phyloP scores from a whole-genome alignment of 148 eudicot genomes.

The Polygonum maritimum region DNA sequence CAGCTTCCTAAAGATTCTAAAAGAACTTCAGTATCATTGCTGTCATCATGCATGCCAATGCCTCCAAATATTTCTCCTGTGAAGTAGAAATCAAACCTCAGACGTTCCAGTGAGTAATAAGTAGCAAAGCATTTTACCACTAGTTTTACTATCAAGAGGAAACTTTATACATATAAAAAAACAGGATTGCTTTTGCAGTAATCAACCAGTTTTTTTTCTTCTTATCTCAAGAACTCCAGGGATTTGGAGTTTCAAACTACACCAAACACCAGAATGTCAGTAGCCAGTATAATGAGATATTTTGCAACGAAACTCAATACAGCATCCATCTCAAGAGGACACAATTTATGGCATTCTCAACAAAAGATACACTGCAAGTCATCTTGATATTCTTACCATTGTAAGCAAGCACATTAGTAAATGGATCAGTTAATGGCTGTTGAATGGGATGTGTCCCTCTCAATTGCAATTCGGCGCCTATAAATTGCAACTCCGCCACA shows the following conservation, averaged over 20 bases:
- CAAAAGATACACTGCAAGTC: background rate
- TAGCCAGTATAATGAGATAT: background rate
- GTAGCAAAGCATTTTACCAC: background rate
- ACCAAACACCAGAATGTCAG: background rate
- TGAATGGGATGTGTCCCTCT: conserved; percentile 55
- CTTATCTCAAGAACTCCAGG: background rate
- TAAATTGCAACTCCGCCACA: conserved; percentile 40
- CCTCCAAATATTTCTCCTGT: conserved; percentile 98
- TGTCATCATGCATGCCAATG: conserved; percentile 41
- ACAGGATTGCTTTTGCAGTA: background rate
- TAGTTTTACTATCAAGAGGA: background rate
- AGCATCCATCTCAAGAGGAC: background rate
- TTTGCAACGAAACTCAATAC: background rate
- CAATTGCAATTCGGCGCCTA: conserved; percentile 80
- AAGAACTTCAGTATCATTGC: conserved; percentile 74
- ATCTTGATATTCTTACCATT: conserved; percentile 42
- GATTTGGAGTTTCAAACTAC: background rate
- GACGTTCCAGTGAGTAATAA: background rate
- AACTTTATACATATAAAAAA: background rate
- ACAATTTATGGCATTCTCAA: background rate
- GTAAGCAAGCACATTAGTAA: conserved; percentile 72
- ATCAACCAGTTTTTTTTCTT: background rate
- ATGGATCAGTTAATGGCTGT: conserved; percentile 69
- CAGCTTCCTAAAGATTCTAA: conserved; percentile 53
- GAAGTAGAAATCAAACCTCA: conserved; percentile 8